Evolutionary conservation across 2,329 filamentous ascomycete species (phyloP).

Genomic region (Fusarium subtropicale): DNA sequence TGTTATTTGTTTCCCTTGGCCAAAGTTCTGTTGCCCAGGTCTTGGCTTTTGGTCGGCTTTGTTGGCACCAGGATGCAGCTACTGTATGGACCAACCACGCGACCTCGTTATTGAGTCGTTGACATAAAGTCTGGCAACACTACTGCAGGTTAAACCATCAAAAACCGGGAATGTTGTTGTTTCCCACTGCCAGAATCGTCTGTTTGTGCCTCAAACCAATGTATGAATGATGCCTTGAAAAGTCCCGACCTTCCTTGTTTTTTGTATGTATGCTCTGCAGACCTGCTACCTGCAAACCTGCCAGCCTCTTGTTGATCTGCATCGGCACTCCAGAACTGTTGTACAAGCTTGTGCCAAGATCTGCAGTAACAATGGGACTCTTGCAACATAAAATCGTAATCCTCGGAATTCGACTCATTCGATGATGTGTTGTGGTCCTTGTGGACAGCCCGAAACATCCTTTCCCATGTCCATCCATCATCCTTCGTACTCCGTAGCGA

Average conservation of each 20-base stretch:
- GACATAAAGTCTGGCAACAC: conserved; percentile 25
- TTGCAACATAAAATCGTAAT: conserved; percentile 12
- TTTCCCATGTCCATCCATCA: not conserved
- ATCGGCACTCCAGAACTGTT: not conserved
- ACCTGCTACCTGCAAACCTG: not conserved
- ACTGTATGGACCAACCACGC: conserved; percentile 12
- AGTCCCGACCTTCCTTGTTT: conserved; percentile 1
- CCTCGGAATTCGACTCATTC: conserved; percentile 6
- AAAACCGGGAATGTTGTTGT: conserved; percentile 28
- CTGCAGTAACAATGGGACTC: conserved; percentile 10
- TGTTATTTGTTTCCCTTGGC: not conserved
- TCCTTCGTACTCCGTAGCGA: not conserved
- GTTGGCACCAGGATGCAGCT: conserved; percentile 1
- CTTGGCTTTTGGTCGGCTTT: conserved; percentile 21
- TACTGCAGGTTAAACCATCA: conserved; percentile 18
- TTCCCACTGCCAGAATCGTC: conserved; percentile 12
- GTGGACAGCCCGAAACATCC: conserved; percentile 34
- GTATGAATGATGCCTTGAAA: conserved; percentile 14
- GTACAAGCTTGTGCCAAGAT: conserved; percentile 16
- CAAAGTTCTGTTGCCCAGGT: conserved; percentile 5
- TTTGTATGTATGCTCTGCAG: conserved; percentile 1
- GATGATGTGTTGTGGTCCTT: conserved; percentile 14
- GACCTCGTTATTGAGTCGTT: conserved; percentile 19
- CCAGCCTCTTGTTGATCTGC: conserved; percentile 18
- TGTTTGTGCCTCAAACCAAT: conserved; percentile 21